phyloP scores from a whole-genome alignment of 208 protist species.

The Wallacemonas sp. region DNA sequence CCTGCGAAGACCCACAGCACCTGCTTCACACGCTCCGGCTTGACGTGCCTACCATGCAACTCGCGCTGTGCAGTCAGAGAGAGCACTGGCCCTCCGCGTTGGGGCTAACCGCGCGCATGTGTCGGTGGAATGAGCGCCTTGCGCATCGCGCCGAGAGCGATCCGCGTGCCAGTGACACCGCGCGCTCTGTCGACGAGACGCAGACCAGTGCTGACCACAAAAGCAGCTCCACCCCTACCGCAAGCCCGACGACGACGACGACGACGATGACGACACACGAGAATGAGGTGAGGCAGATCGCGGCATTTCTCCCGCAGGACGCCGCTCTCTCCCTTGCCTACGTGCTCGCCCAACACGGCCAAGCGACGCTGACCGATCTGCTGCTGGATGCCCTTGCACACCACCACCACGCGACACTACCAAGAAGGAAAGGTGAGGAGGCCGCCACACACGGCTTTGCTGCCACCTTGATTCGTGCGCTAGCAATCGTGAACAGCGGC shows the following conservation, averaged over 20 bases:
- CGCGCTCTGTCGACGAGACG: too few species aligned
- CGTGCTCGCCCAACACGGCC: constrained; percentile 69
- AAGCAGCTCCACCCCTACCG: too few species aligned
- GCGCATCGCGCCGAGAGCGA: background rate
- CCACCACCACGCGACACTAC: background rate
- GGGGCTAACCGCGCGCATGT: constrained; percentile 7
- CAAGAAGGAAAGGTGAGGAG: too few species aligned
- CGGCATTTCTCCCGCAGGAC: background rate
- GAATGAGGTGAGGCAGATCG: background rate
- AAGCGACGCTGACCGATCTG: constrained; percentile 10
- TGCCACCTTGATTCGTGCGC: constrained; percentile 27
- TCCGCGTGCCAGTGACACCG: too few species aligned
- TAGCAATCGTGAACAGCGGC: constrained; percentile 36
- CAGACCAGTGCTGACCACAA: too few species aligned
- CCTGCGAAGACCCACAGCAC: constrained; percentile 1
- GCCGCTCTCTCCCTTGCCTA: constrained; percentile 38
- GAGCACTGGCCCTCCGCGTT: constrained; percentile 17
- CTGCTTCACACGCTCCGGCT: constrained; percentile 12
- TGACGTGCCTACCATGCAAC: constrained; percentile 15
- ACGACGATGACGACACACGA: background rate
- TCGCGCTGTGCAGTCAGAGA: constrained; percentile 33
- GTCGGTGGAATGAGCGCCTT: constrained; percentile 5
- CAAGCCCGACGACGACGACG: background rate
- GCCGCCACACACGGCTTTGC: too few species aligned
- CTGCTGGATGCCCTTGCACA: background rate